Percentiles rank a stretch among this genome's conserved stretches.
Evolutionary conservation across 306 rosid species (phyloP).

Genomic region (Cajanus cajan): DNA sequence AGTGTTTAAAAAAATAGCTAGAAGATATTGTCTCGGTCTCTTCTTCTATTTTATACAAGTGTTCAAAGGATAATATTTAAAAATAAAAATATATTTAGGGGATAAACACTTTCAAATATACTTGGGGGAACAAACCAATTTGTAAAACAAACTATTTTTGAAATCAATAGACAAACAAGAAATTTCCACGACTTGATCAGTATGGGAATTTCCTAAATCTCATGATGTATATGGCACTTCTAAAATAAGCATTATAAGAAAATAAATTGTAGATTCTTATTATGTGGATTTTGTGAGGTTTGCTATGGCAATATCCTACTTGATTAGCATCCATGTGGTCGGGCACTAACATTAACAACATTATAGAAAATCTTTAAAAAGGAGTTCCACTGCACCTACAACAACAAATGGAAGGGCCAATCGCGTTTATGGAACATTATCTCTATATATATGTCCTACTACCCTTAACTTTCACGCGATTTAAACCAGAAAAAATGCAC

Average conservation of each 20-base stretch:
- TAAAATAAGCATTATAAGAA: neutral
- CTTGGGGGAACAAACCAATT: too few relatives aligned
- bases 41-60: neutral
- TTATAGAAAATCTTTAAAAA: slow-evolving; percentile 23
- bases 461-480: slow-evolving; percentile 33
- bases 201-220: neutral
- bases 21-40: neutral
- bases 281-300: neutral
- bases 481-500: slow-evolving; percentile 25
- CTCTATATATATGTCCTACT: neutral
- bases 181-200: neutral
- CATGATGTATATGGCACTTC: neutral
- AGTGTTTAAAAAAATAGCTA: neutral
- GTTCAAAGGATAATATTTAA: neutral
- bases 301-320: slow-evolving; percentile 10
- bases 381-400: slow-evolving; percentile 26
- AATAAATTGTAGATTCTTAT: neutral
- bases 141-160: neutral
- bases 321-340: slow-evolving; percentile 33
- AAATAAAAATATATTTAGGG: neutral
- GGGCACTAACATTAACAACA: slow-evolving; percentile 31
- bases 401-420: slow-evolving; percentile 37
- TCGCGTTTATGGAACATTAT: slow-evolving; percentile 13
- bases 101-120: too few relatives aligned
- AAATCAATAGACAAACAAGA: neutral